Conservation (phyloP, 2,329 filamentous ascomycete genomes). For the Monilinia polystroma region DNA sequence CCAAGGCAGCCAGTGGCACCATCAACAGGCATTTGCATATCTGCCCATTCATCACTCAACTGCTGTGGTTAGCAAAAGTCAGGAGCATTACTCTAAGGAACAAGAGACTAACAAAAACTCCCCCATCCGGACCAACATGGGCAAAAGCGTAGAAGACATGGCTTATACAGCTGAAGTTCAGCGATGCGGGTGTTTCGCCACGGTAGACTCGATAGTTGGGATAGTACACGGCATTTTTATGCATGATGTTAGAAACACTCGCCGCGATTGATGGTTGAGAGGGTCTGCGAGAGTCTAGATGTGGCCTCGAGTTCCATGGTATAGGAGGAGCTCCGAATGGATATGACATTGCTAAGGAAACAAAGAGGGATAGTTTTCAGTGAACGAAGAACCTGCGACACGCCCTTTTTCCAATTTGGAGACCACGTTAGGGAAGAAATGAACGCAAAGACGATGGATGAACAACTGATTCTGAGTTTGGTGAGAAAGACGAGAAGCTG, state of each 20-base stretch:
- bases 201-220: constrained; percentile 76
- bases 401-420: background rate
- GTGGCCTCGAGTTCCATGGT: constrained; percentile 34
- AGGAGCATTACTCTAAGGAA: constrained; percentile 1
- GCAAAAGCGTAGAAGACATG: constrained; percentile 84
- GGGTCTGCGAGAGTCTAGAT: constrained; percentile 33
- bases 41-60: constrained; percentile 79
- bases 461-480: background rate
- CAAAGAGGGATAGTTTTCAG: background rate
- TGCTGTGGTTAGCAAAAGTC: constrained; percentile 41
- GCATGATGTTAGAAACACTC: constrained; percentile 49
- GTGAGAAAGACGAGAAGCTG: constrained; percentile 1
- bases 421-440: background rate
- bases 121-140: constrained; percentile 68
- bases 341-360: constrained; percentile 30
- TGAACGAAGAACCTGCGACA: background rate
- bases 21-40: constrained; percentile 69
- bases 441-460: background rate
- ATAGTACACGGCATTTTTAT: constrained; percentile 78
- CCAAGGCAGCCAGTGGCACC: constrained; percentile 69
- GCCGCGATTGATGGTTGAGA: constrained; percentile 38
- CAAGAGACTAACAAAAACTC: constrained; percentile 65
- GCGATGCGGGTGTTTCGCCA: constrained; percentile 68
- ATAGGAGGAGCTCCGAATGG: constrained; percentile 35
- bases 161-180: constrained; percentile 75